Evolutionary conservation across 169 alveolate species (phyloP).

Genomic region (Theileria annulata): DNA sequence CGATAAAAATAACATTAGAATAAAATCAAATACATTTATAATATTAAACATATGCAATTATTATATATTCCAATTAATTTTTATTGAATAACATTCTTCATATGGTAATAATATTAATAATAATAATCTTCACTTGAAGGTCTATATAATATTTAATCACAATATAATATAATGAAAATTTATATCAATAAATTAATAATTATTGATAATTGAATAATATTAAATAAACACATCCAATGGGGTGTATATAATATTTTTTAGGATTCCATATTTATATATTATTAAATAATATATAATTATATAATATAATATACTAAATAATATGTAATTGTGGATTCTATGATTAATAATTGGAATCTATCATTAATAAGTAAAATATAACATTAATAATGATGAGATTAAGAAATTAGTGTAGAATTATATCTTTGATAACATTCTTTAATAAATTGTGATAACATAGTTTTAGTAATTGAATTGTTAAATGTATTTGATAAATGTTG

Average conservation of each 20-base stretch:
- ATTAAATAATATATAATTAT: neutral
- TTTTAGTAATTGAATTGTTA: slow-evolving; percentile 22
- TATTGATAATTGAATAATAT: neutral
- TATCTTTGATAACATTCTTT: slow-evolving; percentile 51
- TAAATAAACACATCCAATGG: neutral
- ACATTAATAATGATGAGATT: too few species aligned
- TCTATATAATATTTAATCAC: too few species aligned
- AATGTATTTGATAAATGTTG: slow-evolving; percentile 42
- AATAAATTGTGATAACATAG: slow-evolving; percentile 51
- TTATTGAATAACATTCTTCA: too few species aligned
- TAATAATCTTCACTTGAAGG: too few species aligned
- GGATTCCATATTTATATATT: too few species aligned
- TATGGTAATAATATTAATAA: too few species aligned
- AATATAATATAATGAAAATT: too few species aligned
- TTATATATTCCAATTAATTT: too few species aligned
- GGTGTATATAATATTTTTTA: too few species aligned
- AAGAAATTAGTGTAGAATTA: neutral
- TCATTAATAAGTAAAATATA: too few species aligned
- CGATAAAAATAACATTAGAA: neutral
- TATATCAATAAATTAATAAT: neutral
- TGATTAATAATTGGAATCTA: too few species aligned
- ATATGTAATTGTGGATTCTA: neutral
- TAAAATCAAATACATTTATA: neutral
- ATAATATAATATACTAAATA: neutral
- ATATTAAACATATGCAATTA: neutral